Conservation (phyloP, 805 yeast species). For the Saturnispora quitensis region DNA sequence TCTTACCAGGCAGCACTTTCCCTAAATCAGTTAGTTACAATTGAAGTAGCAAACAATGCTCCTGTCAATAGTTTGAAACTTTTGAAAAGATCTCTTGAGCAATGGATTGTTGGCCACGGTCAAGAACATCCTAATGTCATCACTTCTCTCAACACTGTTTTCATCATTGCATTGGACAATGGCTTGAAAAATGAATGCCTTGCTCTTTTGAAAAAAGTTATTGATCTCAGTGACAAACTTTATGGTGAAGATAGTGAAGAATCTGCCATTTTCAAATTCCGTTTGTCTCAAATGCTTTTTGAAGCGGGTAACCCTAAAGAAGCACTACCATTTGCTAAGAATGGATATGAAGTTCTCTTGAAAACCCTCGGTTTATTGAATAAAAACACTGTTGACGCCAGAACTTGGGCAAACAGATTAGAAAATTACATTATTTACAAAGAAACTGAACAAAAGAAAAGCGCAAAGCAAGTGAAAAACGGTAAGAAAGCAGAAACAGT, state of each 20-base stretch:
- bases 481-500: slow-evolving; percentile 17
- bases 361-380: slow-evolving; percentile 59
- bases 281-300: slow-evolving; percentile 55
- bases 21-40: slow-evolving; percentile 63
- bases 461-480: slow-evolving; percentile 17
- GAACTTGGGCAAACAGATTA: slow-evolving; percentile 54
- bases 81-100: slow-evolving; percentile 48
- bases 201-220: slow-evolving; percentile 43
- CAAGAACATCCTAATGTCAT: slow-evolving; percentile 62
- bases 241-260: slow-evolving; percentile 54
- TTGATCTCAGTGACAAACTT: slow-evolving; percentile 38
- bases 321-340: slow-evolving; percentile 47
- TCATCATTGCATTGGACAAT: slow-evolving; percentile 46
- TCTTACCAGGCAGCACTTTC: slow-evolving; percentile 66
- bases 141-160: slow-evolving; percentile 53
- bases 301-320: slow-evolving; percentile 41
- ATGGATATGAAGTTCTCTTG: slow-evolving; percentile 49
- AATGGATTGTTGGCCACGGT: slow-evolving; percentile 52
- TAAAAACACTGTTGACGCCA: slow-evolving; percentile 55
- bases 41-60: slow-evolving; percentile 55
- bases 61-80: slow-evolving; percentile 53
- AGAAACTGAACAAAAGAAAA: slow-evolving; percentile 14
- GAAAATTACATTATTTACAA: slow-evolving; percentile 34
- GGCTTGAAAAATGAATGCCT: slow-evolving; percentile 41
- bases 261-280: slow-evolving; percentile 58